Percentiles rank a stretch among this genome's conserved stretches.
Evolutionary conservation across 23 red algal genomes (phyloP).

Genomic region (Gracilaria gracilis): DNA sequence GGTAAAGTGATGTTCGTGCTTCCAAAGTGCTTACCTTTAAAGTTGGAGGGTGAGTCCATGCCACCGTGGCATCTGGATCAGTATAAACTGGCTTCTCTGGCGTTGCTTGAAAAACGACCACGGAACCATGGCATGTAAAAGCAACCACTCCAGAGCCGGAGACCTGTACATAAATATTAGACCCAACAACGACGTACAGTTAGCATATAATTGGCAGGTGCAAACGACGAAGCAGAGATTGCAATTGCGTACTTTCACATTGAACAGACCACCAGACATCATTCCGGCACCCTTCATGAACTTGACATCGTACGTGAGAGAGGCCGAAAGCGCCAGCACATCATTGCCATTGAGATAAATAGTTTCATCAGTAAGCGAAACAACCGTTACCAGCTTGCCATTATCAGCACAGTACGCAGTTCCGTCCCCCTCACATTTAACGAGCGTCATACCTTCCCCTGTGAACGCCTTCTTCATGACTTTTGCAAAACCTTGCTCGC

Average conservation of each 20-base stretch:
- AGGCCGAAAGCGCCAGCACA: constrained; percentile 4
- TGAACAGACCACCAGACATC: background rate
- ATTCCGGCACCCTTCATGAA: constrained; percentile 19
- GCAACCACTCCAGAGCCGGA: constrained; percentile 3
- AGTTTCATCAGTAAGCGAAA: constrained; percentile 3
- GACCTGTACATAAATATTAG: background rate
- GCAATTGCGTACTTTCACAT: background rate
- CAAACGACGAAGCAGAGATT: background rate
- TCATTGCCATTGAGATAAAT: constrained; percentile 26
- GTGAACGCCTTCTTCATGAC: background rate
- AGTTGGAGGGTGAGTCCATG: constrained; percentile 10
- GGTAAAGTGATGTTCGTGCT: background rate
- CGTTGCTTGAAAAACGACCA: background rate
- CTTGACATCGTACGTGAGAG: constrained; percentile 17
- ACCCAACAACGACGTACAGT: background rate
- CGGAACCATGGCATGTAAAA: constrained; percentile 13
- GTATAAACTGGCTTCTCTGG: constrained; percentile 26
- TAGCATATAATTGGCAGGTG: background rate
- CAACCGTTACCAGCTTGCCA: background rate
- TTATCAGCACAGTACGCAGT: constrained; percentile 4
- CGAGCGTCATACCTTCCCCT: constrained; percentile 7
- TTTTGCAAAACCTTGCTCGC: constrained; percentile 1
- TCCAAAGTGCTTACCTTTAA: background rate
- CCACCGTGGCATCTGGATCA: constrained; percentile 21
- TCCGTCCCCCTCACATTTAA: constrained; percentile 9